Evolutionary conservation across 345 rosid genomes (phyloP).

Genomic region (Corchorus olitorius): DNA sequence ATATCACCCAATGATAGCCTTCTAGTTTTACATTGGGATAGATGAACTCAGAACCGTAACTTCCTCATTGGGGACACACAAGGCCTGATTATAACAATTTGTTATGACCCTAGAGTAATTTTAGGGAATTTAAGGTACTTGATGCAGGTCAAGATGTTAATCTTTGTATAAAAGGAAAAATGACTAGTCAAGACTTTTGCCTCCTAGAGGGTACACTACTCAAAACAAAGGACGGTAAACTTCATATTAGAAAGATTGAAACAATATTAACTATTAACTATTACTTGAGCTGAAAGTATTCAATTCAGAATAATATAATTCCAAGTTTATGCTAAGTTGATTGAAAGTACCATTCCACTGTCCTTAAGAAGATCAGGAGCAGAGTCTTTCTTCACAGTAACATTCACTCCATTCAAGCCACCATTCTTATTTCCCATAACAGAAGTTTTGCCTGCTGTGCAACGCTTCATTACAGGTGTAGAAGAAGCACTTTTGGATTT

Average conservation of each 20-base stretch:
- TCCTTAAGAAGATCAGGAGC: conserved; percentile 29
- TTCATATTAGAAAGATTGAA: not conserved
- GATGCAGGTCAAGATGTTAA: no score
- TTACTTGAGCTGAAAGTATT: no score
- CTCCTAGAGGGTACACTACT: not conserved
- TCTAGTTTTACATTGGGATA: not conserved
- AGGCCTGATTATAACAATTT: not conserved
- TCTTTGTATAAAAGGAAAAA: not conserved
- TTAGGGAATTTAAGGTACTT: no score
- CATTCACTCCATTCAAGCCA: conserved; percentile 11
- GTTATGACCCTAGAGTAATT: not conserved
- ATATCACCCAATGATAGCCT: not conserved
- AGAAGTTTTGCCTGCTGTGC: conserved; percentile 36
- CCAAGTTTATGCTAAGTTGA: not conserved
- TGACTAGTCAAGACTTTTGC: not conserved
- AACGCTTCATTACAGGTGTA: conserved; percentile 50
- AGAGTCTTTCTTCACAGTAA: conserved; percentile 45
- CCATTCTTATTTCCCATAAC: conserved; percentile 26
- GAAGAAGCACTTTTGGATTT: conserved; percentile 38
- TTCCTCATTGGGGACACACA: not conserved
- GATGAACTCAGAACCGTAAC: not conserved
- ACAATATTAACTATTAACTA: not conserved
- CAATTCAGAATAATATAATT: not conserved
- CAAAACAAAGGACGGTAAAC: no score
- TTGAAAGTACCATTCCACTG: conserved; percentile 51